Evolutionary conservation across 2,329 filamentous ascomycete genomes (phyloP), one percentile per base, ranked within the genome.

Genomic region (Cladosporium sp.): DNA sequence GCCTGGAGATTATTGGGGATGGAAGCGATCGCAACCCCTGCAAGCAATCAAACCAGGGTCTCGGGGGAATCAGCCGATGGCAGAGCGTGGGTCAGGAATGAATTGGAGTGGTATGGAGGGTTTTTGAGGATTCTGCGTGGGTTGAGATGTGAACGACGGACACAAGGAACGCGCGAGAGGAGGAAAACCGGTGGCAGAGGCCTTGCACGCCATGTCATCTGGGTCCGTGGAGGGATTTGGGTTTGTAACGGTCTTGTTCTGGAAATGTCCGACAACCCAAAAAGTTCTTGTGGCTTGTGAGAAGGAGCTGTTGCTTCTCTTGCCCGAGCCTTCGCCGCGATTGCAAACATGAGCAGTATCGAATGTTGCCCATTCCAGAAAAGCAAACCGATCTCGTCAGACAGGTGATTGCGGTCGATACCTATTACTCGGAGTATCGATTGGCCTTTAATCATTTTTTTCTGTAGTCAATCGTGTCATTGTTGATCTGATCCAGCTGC

Each of bases 41-140:
- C 29, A 39, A 35, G 36, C 45, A 35, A 48, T 48, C 45, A 40
- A 39, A 48, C 45, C 18, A 48, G 45, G 43, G 25, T 47, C 35
- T 32, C 22, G 32, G 43, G 33, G 20, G 35, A n/a, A 15, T 27
- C 22, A 27, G 22, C 22, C 22, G 22, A 27, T 4, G 9, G 9
- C 39, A 11, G 16, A 18, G 22, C 7, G 16, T n/a, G 2, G 8
- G 9, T n/a, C 29, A 15, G 22, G 39, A 25, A 29, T 3, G 9
- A 29, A 13, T 33, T 33, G 32, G 6, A 5, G 32, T 20, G 38
- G 20, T 40, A 19, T 40, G 19, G 22, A 22, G 13, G 22, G 6
- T 7, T 41, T 13, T 9, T 27, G 22, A 5, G 22, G 22, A 5
- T 27, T 27, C 13, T 9, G 15, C 7, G 5, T 45, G 13, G 22